Base-by-base conservation (phyloP, 108 stramenopile genomes). In the Fistulifera pelliculosa region DNA sequence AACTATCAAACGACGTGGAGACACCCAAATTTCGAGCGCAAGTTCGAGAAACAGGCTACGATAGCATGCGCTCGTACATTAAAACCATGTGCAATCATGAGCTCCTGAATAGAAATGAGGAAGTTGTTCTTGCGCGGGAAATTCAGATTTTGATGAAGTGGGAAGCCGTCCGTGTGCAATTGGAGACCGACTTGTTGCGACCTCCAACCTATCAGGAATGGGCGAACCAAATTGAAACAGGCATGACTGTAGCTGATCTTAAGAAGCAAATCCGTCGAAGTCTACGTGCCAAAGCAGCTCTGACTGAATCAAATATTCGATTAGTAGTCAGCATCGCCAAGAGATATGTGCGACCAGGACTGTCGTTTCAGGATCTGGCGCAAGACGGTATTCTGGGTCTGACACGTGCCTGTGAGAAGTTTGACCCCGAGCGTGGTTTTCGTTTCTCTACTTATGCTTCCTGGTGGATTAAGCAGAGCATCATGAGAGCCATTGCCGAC, bases 401-500 rank as follows among this genome's bases (percentile, higher is more conserved):
- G 17, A 85, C 93, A 19, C 69, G 87, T 38, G 96, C 97, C 0
- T 91, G 88, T 18, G 97, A 96, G 60, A 94, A 94, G 69, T 98
- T 94, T 64, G 94, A 98, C 63, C 95, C 95, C 8, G 86, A 86
- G 55, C 56, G 74, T 13, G 95, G 95, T 27, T 96, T 95, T 60
- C 84, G 85, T 22, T 96, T 98, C 68, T 89, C 83, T 47, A 96
- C 97, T n/a, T 98, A 98, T 61, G 94, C 95, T 23, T 87, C 93
- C 15, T 98, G 92, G 93, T 98, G 97, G 97, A 94, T 98, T 58
- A 91, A 91, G 66, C 96, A 96, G 73, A 69, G 84, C 45, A 83
- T 98, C 47, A 83, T 89, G 85, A 74, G 95, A 51, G 94, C 94
- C 31, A 88, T 95, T 66, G 93, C 93, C 2, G 90, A 93, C 61